Evolutionary conservation across 2,329 filamentous ascomycete genomes (phyloP).

Genomic region (Epichloe elymi): DNA sequence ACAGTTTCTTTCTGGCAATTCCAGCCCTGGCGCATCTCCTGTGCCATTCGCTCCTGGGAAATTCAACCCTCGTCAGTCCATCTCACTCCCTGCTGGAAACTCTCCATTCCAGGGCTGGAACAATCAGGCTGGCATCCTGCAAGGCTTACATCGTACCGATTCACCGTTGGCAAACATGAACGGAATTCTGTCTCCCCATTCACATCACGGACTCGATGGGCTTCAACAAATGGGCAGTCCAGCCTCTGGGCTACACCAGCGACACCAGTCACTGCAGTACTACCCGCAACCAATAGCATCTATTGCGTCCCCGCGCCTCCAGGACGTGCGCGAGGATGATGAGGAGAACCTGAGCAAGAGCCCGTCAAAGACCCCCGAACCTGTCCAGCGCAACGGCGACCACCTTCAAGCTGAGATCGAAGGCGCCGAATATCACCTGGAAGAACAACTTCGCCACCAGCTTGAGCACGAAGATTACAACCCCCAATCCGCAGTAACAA

Average conservation of each 20-base stretch:
- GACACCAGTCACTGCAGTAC: conserved; percentile 47
- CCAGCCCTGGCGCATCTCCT: conserved; percentile 59
- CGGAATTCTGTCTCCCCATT: conserved; percentile 49
- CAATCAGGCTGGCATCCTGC: conserved; percentile 42
- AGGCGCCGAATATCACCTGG: conserved; percentile 73
- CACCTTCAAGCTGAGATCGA: conserved; percentile 78
- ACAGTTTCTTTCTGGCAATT: conserved; percentile 46
- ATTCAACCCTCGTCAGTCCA: conserved; percentile 59
- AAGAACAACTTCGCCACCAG: conserved; percentile 66
- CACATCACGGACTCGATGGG: conserved; percentile 45
- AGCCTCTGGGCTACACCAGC: conserved; percentile 34
- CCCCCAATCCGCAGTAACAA: conserved; percentile 31
- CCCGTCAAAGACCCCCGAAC: conserved; percentile 41
- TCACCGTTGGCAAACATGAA: conserved; percentile 48
- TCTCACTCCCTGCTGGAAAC: conserved; percentile 48
- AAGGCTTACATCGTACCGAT: conserved; percentile 39
- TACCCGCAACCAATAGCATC: conserved; percentile 41
- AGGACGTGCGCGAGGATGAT: conserved; percentile 62
- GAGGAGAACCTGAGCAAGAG: conserved; percentile 44
- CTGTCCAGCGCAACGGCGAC: conserved; percentile 37
- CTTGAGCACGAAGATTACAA: conserved; percentile 68
- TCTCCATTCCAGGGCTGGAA: conserved; percentile 55
- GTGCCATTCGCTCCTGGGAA: conserved; percentile 51
- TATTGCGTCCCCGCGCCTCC: conserved; percentile 47
- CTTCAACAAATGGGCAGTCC: conserved; percentile 28